Evolutionary conservation across 1,284 basidiomycete species (phyloP).

Genomic region (Porogramme epimiltina): DNA sequence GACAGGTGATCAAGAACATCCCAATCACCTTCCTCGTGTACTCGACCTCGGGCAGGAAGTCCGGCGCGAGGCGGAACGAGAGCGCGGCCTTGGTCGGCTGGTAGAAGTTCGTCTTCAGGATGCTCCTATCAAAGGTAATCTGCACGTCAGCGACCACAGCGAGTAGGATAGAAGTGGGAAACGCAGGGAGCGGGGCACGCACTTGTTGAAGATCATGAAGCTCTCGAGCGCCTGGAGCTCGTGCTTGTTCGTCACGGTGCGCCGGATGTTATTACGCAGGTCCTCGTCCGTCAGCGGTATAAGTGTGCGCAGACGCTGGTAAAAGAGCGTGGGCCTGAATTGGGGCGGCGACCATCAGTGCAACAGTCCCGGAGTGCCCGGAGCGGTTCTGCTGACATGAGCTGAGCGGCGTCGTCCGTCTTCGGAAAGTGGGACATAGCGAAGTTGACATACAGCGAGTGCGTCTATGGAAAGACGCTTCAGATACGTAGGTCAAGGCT

Average conservation of each 20-base stretch:
- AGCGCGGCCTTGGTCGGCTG: conserved; percentile 97
- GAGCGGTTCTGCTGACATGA: conserved; percentile 62
- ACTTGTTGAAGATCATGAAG: conserved; percentile 97
- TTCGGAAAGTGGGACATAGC: conserved; percentile 92
- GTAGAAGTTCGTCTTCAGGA: conserved; percentile 98
- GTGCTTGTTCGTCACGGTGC: conserved; percentile 85
- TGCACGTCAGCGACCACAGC: conserved; percentile 1
- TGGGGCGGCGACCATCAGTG: not conserved
- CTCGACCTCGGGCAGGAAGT: conserved; percentile 93
- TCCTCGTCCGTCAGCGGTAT: conserved; percentile 88
- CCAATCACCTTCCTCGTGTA: conserved; percentile 92
- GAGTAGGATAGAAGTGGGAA: no score
- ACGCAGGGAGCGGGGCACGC: conserved; percentile 32
- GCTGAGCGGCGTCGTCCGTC: conserved; percentile 62
- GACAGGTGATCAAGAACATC: conserved; percentile 93
- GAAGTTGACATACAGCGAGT: conserved; percentile 96
- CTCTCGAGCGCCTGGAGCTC: conserved; percentile 94
- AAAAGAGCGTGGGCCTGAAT: conserved; percentile 87
- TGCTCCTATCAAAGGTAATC: conserved; percentile 66
- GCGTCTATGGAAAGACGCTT: conserved; percentile 53
- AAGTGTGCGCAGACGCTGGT: conserved; percentile 91
- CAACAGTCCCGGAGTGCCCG: not conserved
- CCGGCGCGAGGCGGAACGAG: conserved; percentile 93
- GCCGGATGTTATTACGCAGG: conserved; percentile 85
- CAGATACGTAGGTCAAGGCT: not conserved